These are phyloP conservation scores for Thraustochytrium striatum DNA, from an alignment of 352 stramenopile genomes.

Conservation along the genomic window DNA sequence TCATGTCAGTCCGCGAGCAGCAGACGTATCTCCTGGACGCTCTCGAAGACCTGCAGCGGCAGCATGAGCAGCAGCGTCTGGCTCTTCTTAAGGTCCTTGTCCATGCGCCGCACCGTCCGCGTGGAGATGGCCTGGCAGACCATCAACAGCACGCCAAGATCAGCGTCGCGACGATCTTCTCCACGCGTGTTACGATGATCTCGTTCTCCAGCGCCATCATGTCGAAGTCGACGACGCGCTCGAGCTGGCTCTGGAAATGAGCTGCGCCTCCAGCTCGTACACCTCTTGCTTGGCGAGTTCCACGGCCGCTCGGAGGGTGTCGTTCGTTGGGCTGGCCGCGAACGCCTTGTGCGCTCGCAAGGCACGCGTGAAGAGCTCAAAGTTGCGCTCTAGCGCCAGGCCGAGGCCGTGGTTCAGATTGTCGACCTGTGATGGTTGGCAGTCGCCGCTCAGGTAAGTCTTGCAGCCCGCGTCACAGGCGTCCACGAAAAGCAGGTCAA, in stretches of 20 bases:
- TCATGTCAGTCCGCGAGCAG: no score
- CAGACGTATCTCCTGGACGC: no score
- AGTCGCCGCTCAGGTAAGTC: neutral
- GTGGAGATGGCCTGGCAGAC: conserved; percentile 15
- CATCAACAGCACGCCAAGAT: neutral
- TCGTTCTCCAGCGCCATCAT: neutral
- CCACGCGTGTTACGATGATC: no score
- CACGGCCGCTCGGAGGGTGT: neutral
- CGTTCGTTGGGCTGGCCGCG: neutral
- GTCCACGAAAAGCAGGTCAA: conserved; percentile 36
- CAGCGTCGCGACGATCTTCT: neutral
- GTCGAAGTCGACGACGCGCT: neutral
- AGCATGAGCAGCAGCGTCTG: conserved; percentile 28
- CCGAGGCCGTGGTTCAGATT: conserved; percentile 30
- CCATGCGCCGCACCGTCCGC: neutral
- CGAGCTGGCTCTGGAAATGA: neutral
- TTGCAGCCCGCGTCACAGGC: neutral
- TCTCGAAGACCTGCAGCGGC: conserved; percentile 22
- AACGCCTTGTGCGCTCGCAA: neutral
- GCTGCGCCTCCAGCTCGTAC: conserved; percentile 20
- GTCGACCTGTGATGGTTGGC: no score
- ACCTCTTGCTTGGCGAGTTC: neutral
- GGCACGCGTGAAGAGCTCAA: conserved; percentile 2
- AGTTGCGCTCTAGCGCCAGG: conserved; percentile 7
- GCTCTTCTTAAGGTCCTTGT: conserved; percentile 39